Evolutionary conservation across 306 rosid species (phyloP).

Genomic region (Benincasa hispida): DNA sequence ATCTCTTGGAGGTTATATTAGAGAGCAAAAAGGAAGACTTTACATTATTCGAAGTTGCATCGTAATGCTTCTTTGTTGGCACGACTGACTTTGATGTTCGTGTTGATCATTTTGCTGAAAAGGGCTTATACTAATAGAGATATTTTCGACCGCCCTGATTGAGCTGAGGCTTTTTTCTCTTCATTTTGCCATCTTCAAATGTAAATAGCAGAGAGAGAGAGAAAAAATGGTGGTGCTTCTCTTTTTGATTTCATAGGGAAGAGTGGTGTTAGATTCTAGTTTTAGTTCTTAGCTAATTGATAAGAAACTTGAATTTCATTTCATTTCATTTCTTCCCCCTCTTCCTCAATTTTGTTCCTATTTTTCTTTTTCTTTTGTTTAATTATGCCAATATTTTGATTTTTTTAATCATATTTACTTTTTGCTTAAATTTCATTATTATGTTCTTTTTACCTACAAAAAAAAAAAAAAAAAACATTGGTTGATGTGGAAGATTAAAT

Average conservation of each 20-base stretch:
- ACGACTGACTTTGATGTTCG: constrained; percentile 22
- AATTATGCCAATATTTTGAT: too few species aligned
- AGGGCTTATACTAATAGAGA: too few species aligned
- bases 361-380: not conserved
- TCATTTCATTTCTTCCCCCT: not conserved
- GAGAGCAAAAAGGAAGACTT: constrained; percentile 70
- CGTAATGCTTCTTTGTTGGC: constrained; percentile 88
- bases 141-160: too few species aligned
- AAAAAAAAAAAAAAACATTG: too few species aligned
- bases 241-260: not conserved
- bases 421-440: too few species aligned
- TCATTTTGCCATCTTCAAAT: not conserved
- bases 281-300: not conserved
- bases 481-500: too few species aligned
- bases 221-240: not conserved
- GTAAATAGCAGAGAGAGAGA: not conserved
- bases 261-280: not conserved
- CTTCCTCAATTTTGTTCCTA: not conserved
- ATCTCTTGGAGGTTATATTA: constrained; percentile 59
- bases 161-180: too few species aligned
- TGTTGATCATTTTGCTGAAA: too few species aligned
- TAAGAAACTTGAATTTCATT: not conserved
- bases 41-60: constrained; percentile 78
- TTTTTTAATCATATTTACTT: too few species aligned
- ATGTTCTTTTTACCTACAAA: too few species aligned